Percentiles rank a stretch among this genome's conserved stretches.
Evolutionary conservation across 257 asterid genomes (phyloP).

Genomic region (Nicotiana tomentosiformis): DNA sequence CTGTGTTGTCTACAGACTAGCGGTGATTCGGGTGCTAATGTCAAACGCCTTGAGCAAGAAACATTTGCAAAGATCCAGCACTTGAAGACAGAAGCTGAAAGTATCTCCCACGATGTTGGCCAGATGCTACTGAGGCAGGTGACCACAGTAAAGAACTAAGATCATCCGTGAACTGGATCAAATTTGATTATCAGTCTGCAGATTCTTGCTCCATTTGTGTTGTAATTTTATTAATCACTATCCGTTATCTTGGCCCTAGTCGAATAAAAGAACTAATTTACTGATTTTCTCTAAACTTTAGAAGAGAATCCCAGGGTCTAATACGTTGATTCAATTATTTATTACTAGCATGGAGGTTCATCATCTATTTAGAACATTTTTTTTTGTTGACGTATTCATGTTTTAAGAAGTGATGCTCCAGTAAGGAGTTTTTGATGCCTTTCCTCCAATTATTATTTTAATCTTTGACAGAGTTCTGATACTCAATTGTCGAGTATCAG

Average conservation of each 20-base stretch:
- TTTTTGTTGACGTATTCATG: background rate
- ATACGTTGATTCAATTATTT: background rate
- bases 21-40: constrained; percentile 66
- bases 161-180: background rate
- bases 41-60: constrained; percentile 84
- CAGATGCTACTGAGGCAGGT: constrained; percentile 87
- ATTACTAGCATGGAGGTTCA: background rate
- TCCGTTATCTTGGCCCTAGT: background rate
- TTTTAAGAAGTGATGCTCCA: background rate
- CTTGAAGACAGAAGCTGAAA: constrained; percentile 59
- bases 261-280: background rate
- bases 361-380: background rate
- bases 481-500: too few relatives aligned
- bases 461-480: too few relatives aligned
- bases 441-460: background rate
- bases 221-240: background rate
- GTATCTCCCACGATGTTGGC: constrained; percentile 67
- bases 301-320: background rate
- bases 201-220: background rate
- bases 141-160: constrained; percentile 67
- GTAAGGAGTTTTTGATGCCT: background rate
- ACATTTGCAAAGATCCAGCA: constrained; percentile 60
- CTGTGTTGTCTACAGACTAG: constrained; percentile 4
- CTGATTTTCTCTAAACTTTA: background rate
- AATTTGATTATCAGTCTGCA: background rate